These are phyloP conservation scores for Neocatenulostroma microsporum DNA, from an alignment of 2,329 filamentous ascomycete species.

Conservation along the genomic window DNA sequence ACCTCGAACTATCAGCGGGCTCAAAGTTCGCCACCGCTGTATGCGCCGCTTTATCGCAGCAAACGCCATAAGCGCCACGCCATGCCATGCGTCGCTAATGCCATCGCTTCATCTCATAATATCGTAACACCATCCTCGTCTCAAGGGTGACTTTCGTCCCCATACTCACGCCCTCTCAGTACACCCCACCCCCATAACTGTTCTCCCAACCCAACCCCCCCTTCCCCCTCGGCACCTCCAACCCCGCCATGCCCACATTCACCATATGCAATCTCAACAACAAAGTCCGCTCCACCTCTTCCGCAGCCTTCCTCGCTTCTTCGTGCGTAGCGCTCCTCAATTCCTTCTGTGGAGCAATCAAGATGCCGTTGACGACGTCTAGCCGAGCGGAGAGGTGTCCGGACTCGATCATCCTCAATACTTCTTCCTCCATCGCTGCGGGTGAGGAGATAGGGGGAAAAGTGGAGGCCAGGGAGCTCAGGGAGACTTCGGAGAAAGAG, in stretches of 20 bases:
- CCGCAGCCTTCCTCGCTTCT: constrained; percentile 59
- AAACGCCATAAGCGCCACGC: constrained; percentile 1
- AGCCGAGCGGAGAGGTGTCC: constrained; percentile 69
- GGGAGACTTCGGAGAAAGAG: constrained; percentile 79
- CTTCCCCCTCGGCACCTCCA: constrained; percentile 54
- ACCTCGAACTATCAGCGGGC: too few species aligned
- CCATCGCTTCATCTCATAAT: constrained; percentile 1
- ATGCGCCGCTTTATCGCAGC: too few species aligned
- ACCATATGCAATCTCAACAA: constrained; percentile 70
- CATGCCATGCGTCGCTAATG: constrained; percentile 1
- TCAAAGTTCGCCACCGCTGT: too few species aligned
- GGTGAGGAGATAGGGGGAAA: constrained; percentile 48
- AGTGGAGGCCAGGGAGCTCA: constrained; percentile 67
- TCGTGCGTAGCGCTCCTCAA: constrained; percentile 62
- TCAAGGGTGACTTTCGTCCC: not conserved
- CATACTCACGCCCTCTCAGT: not conserved
- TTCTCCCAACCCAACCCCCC: constrained; percentile 1
- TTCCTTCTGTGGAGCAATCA: constrained; percentile 63
- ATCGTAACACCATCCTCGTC: not conserved
- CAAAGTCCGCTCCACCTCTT: constrained; percentile 65
- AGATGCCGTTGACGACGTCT: constrained; percentile 71
- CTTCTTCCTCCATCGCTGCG: constrained; percentile 61
- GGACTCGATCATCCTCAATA: constrained; percentile 67
- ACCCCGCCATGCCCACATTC: constrained; percentile 64
- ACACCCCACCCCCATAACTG: constrained; percentile 1